Evolutionary conservation across 2,329 filamentous ascomycete genomes (phyloP), one percentile per base, ranked within the genome.

Genomic region (Talaromyces sp.): DNA sequence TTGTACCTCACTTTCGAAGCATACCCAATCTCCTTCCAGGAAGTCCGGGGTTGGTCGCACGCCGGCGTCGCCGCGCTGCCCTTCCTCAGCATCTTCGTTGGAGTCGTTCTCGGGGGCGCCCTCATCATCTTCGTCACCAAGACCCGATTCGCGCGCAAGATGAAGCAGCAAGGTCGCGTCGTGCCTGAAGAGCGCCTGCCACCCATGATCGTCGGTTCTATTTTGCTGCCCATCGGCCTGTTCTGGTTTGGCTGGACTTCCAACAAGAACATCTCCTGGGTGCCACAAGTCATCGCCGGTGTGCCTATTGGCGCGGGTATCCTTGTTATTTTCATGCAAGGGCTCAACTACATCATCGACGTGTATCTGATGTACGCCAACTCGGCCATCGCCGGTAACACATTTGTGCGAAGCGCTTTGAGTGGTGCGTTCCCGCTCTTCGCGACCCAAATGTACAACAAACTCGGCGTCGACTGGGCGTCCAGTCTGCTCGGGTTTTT

Each of bases 161-260:
- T 70, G 13, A 32, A 59, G 22, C 49, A 60, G 7, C 57, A 62
- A 7, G 71, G 69, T 5, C 53, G 61, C 5, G 64, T 70, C 1
- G 57, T 66, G 1, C 79, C 79, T 2, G 80, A 82, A 66, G 76
- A 78, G 64, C 74, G 79, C 54, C 72, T 83, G 1, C 70, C 78
- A 0, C 77, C 78, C 3, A 79, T 81, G 76, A 78, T 82, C 58
- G 57, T 80, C 25, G 78, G 75, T 17, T 76, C 74, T 0, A 64
- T 78, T 9, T 61, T 78, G 3, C 68, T 83, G 3, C 79, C 80
- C 1, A 68, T 72, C 59, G 79, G 80, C 57, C 69, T 82, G n/a
- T 82, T 82, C 67, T 80, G 78, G 76, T 82, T 81, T 61, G 79
- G 75, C 5, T 83, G 81, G 81, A 75, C 76, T 0, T 77, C 78